Base-by-base conservation (phyloP, 164 flowering plant species). In the Echeveria elegans region DNA sequence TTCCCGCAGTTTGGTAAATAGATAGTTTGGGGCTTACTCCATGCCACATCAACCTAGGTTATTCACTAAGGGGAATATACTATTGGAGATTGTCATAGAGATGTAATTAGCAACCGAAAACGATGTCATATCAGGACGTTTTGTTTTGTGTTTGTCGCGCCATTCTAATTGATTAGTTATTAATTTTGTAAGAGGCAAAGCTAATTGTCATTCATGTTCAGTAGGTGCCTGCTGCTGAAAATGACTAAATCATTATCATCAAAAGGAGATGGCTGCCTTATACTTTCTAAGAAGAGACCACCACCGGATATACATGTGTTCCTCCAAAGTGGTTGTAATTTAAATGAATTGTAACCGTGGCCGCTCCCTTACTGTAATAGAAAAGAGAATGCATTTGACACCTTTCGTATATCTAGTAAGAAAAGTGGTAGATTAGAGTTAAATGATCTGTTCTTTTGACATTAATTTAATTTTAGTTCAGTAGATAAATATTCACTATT, bases 211-310 rank as follows among this genome's bases (percentile, higher is more conserved):
- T 53, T 16, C 60, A 24, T 53, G 24, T 53, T 53, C 60, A 53
- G 60, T 53, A 26, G 60, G 60, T 53, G 31, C 60, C 30, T 53
- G 60, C 31, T 10, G 60, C 60, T 53, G 60, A 53, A 53, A 1
- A 9, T 24, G 31, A 53, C 16, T 53, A 31, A 53, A 26, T 23
- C 59, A 23, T 2, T 9, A 1, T 53, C 30, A 28, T 53, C 31
- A 24, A 2, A 9, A 28, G 0, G 28, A 10, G 28, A 16, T 21
- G 60, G 26, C 56, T 50, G 26, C 56, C 26, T 6, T 1, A 50
- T 26, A 50, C 26, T 18, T 24, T 24, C 3, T 53, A 30, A 5
- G 31, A 53, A 53, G 60, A 53, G 60, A 53, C 60, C 60, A 53
- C 60, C 58, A 24, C 15, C 14, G 8, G 18, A 10, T 10, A 10